Base-by-base conservation (phyloP, 129 eudicot species). In the Erigeron canadensis region DNA sequence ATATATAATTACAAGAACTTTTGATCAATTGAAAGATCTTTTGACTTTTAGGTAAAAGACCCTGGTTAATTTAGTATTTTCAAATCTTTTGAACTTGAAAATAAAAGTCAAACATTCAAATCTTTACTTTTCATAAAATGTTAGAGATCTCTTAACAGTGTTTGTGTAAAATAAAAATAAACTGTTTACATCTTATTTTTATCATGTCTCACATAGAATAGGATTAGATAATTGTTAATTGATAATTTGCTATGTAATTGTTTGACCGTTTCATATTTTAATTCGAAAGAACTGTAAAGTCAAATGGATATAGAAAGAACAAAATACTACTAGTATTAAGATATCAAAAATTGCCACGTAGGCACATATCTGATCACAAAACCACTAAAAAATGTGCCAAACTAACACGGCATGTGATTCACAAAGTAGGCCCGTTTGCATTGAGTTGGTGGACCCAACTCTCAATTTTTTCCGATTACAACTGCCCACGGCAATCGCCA, bases 281-380 rank as follows among this genome's bases (percentile, higher is more conserved):
- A 69, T 9, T 6, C 40, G 1, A 58, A 57, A 39, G 41, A 17
- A 16, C 19, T 70, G 60, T 10, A 7, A 72, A 61, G 68, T 61
- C 58, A 72, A 65, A 65, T 8, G 22, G n/a, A n/a, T 6, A 65
- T 43, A 18, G 7, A 68, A 12, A 23, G 1, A 41, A 18, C 17
- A 55, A n/a, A n/a, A n/a, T n/a, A n/a, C n/a, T n/a, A n/a, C n/a
- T 55, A 45, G 8, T 8, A 45, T 50, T 51, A 48, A 51, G 22
- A 11, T 60, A 72, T 11, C 22, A 47, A 16, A 5, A 9, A 1
- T 10, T 38, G 53, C 70, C 78, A 73, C 78, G 70, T 13, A 73
- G 48, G 41, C 70, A 63, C 71, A n/a, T 74, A 74, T 64, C 78
- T 43, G 13, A 61, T 62, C 62, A 37, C 70, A 45, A 46, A 73